phyloP scores from a whole-genome alignment of 768 basidiomycete species.

The Sistotremastrum suecicum region DNA sequence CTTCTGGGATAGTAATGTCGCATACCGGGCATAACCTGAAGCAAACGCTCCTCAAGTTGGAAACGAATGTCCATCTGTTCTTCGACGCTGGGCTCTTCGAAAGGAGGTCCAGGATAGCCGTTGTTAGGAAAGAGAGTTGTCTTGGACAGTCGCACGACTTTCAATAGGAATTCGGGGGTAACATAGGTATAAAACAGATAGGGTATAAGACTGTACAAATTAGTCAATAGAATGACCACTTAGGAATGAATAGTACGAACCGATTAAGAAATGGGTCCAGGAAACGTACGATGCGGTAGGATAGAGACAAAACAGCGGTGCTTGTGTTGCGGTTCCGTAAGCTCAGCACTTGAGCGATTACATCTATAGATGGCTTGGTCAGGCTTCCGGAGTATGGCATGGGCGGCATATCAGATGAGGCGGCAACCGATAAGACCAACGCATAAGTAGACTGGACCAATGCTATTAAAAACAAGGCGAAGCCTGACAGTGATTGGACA shows the following conservation, averaged over 20 bases:
- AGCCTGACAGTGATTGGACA: slow-evolving; percentile 56
- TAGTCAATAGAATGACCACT: not conserved
- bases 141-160: slow-evolving; percentile 41
- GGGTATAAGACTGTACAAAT: slow-evolving; percentile 42
- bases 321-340: slow-evolving; percentile 35
- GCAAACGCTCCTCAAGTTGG: slow-evolving; percentile 25
- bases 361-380: slow-evolving; percentile 25
- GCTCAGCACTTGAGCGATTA: slow-evolving; percentile 27
- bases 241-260: slow-evolving; percentile 18
- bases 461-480: slow-evolving; percentile 33
- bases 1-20: not conserved
- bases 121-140: slow-evolving; percentile 66
- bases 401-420: slow-evolving; percentile 26
- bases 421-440: slow-evolving; percentile 28
- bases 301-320: slow-evolving; percentile 27
- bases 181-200: slow-evolving; percentile 46
- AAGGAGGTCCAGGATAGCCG: slow-evolving; percentile 68
- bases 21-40: slow-evolving; percentile 26
- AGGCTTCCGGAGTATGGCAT: slow-evolving; percentile 17
- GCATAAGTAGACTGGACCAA: slow-evolving; percentile 48
- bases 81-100: slow-evolving; percentile 60
- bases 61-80: slow-evolving; percentile 51
- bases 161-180: slow-evolving; percentile 37
- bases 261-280: slow-evolving; percentile 45
- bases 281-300: slow-evolving; percentile 32